These are phyloP conservation scores for Scenedesmus sp. DNA, from an alignment of 163 green algal genomes.

Conservation along the genomic window DNA sequence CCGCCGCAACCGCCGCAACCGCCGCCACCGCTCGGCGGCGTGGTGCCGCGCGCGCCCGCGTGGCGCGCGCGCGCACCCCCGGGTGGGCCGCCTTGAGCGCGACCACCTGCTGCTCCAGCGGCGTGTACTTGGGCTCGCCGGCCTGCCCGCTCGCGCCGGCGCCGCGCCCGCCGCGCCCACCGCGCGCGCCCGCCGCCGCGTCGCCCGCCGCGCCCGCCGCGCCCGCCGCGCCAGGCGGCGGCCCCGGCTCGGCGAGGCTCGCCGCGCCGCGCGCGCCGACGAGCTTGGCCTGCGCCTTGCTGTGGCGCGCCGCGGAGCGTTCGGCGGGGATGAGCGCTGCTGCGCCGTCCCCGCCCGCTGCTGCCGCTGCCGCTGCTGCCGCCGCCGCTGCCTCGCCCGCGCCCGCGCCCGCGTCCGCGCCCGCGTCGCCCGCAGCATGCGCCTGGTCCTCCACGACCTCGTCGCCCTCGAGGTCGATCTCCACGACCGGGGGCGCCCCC, in stretches of 20 bases:
- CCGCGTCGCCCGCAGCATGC: too few relatives aligned
- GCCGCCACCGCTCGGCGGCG: background rate
- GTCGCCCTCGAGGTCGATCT: too few relatives aligned
- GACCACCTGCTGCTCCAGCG: slow-evolving; percentile 73
- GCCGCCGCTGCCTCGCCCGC: background rate
- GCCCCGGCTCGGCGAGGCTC: background rate
- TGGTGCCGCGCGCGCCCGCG: background rate
- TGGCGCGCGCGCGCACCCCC: slow-evolving; percentile 8
- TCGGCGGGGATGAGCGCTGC: background rate
- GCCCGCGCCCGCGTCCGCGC: too few relatives aligned
- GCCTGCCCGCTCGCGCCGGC: background rate
- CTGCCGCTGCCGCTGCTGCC: background rate
- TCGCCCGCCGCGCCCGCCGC: too few relatives aligned
- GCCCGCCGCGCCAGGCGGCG: too few relatives aligned
- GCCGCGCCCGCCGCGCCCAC: background rate
- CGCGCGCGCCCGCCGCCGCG: background rate
- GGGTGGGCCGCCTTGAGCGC: slow-evolving; percentile 74
- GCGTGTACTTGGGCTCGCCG: slow-evolving; percentile 6
- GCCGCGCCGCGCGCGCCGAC: background rate
- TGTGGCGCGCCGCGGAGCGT: slow-evolving; percentile 14
- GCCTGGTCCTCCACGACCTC: too few relatives aligned
- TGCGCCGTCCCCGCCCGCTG: background rate
- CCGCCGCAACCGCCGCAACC: too few relatives aligned
- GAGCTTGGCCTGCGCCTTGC: slow-evolving; percentile 12
- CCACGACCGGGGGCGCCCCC: too few relatives aligned